Evolutionary conservation across 139 green algal genomes (phyloP).

Genomic region (Diplosphaera chodatii): DNA sequence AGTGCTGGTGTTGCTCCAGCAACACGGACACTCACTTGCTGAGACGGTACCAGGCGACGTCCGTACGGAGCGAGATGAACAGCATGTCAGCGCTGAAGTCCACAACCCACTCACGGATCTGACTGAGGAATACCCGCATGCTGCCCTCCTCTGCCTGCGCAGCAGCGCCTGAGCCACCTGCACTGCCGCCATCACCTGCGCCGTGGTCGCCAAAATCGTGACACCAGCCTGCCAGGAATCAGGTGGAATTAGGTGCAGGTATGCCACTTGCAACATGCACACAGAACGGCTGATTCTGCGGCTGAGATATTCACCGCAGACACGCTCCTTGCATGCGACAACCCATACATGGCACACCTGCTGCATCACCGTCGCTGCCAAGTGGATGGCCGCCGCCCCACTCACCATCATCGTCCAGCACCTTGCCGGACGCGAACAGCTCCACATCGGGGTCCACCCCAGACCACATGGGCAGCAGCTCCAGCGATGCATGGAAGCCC

Average conservation of each 20-base stretch:
- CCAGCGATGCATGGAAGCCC: slow-evolving; percentile 71
- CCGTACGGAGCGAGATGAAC: slow-evolving; percentile 86
- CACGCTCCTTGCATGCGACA: no score
- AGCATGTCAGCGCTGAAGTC: slow-evolving; percentile 82
- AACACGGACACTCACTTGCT: slow-evolving; percentile 46
- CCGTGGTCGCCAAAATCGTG: no score
- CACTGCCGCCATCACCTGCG: slow-evolving; percentile 3
- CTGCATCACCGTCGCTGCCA: slow-evolving; percentile 14
- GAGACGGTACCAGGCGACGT: slow-evolving; percentile 87
- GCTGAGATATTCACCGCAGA: no score
- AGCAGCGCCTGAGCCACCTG: slow-evolving; percentile 11
- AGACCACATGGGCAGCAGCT: slow-evolving; percentile 86
- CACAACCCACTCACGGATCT: slow-evolving; percentile 91
- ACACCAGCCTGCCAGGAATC: no score
- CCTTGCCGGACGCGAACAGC: slow-evolving; percentile 73
- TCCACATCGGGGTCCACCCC: slow-evolving; percentile 77
- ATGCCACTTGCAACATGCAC: no score
- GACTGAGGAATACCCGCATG: slow-evolving; percentile 81
- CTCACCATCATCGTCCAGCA: slow-evolving; percentile 76
- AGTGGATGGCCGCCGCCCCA: slow-evolving; percentile 45
- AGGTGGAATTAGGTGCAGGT: no score
- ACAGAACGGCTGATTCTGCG: no score
- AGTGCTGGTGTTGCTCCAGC: no score
- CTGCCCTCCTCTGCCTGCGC: slow-evolving; percentile 22
- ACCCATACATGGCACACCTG: background rate